Evolutionary conservation across 352 stramenopile species (phyloP).

Genomic region (Phytophthora tubulina): DNA sequence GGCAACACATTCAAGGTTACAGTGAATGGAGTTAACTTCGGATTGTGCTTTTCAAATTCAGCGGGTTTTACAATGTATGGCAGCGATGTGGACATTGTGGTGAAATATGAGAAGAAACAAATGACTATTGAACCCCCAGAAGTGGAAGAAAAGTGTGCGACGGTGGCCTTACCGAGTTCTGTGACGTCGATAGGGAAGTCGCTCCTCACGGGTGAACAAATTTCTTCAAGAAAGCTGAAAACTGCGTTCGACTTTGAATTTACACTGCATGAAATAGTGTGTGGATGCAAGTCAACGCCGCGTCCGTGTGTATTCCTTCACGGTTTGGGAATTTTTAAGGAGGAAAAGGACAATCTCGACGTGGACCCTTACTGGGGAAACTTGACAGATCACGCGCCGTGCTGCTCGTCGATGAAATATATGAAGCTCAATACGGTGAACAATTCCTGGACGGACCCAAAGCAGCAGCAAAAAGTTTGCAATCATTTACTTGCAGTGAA

Average conservation of each 20-base stretch:
- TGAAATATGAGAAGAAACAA: conserved; percentile 12
- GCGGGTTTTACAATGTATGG: conserved; percentile 27
- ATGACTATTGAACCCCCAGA: conserved; percentile 9
- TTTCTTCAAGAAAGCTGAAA: conserved; percentile 9
- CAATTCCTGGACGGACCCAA: conserved; percentile 37
- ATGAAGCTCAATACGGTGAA: conserved; percentile 41
- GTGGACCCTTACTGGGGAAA: conserved; percentile 7
- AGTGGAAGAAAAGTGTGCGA: not conserved
- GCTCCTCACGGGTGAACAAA: conserved; percentile 18
- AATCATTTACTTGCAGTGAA: conserved; percentile 29
- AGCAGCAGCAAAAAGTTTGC: conserved; percentile 44
- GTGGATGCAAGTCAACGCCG: conserved; percentile 17
- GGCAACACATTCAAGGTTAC: conserved; percentile 29
- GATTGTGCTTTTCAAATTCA: conserved; percentile 34
- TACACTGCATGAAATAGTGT: not conserved
- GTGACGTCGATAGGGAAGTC: conserved; percentile 11
- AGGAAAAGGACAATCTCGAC: conserved; percentile 5
- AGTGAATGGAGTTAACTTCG: conserved; percentile 40
- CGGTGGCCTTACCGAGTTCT: conserved; percentile 12
- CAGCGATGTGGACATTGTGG: conserved; percentile 25
- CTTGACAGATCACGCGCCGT: conserved; percentile 14
- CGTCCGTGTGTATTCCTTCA: conserved; percentile 27
- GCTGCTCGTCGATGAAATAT: conserved; percentile 42
- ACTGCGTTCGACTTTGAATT: conserved; percentile 10
- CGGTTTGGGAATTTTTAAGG: conserved; percentile 35